These are phyloP conservation scores for Parastagonospora avenae DNA, from an alignment of 2,329 filamentous ascomycete species.

Conservation along the genomic window DNA sequence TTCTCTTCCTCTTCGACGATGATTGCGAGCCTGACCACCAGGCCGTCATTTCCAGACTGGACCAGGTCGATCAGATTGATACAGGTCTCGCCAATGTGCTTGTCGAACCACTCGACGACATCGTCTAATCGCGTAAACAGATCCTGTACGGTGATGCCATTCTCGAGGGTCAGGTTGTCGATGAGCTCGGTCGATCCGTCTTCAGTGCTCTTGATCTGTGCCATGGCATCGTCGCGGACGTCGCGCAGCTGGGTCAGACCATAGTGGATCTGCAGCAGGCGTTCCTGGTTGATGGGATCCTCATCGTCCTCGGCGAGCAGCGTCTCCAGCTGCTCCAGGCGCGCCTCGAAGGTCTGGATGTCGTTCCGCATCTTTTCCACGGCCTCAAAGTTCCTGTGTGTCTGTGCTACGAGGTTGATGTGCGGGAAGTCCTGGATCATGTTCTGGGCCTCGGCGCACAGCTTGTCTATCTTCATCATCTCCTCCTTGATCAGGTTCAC, in stretches of 20 bases:
- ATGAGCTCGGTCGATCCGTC: conserved; percentile 98
- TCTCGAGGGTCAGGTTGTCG: conserved; percentile 67
- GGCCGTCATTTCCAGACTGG: conserved; percentile 80
- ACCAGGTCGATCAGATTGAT: conserved; percentile 89
- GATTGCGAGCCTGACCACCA: conserved; percentile 89
- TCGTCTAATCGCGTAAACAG: conserved; percentile 88
- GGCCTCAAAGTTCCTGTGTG: conserved; percentile 93
- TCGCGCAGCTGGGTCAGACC: conserved; percentile 90
- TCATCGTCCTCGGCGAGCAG: conserved; percentile 84
- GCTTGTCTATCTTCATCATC: conserved; percentile 97
- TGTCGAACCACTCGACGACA: conserved; percentile 92
- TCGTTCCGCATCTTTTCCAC: conserved; percentile 93
- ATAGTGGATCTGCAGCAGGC: conserved; percentile 87
- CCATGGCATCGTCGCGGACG: conserved; percentile 94
- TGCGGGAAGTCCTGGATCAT: conserved; percentile 97
- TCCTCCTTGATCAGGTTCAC: conserved; percentile 95
- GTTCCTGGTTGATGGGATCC: conserved; percentile 88
- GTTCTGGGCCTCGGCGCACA: conserved; percentile 95
- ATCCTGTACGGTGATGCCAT: conserved; percentile 77
- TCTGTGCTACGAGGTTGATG: conserved; percentile 89
- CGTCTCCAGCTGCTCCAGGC: conserved; percentile 74
- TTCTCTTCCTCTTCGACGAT: conserved; percentile 96
- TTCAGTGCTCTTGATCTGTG: conserved; percentile 81
- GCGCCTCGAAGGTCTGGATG: conserved; percentile 82
- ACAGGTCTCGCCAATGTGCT: conserved; percentile 86